Evolutionary conservation across 192 early-diverging fungal species (phyloP), one percentile per base, ranked within the genome.

Genomic region (Thoreauomyces humboldtii): DNA sequence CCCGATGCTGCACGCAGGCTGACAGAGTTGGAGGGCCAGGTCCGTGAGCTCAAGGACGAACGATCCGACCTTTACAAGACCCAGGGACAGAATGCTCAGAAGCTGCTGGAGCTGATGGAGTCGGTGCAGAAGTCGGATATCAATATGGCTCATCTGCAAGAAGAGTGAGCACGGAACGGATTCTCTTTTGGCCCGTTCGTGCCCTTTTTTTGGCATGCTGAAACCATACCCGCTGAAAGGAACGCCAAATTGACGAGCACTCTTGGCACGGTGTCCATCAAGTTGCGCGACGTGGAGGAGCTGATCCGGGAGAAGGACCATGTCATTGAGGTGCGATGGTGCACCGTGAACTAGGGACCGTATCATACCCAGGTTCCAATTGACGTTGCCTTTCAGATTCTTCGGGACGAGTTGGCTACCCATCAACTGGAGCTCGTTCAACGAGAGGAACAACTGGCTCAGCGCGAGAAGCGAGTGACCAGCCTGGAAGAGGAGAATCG

Each of bases 361-460:
- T n/a, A n/a, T n/a, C 0, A 1, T 44, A 44, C 17, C 22, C 50
- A 52, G 2, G 19, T 14, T 24, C 48, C 50, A 14, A 14, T 33
- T 19, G 27, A 44, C 5, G 28, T n/a, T n/a, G n/a, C n/a, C n/a
- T n/a, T n/a, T n/a, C 44, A 92, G 88, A 84, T 94, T 24, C 66
- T 96, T 47, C 90, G 91, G 75, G 96, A 98, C 71, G 96, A 98
- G 79, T 72, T 94, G 61, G 80, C 87, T 24, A 87, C 94, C 5
- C 71, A 92, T 58, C 94, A 96, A 60, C 83, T 98, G 33, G 96
- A 98, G 67, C 83, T 96, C 44, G 77, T 86, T 5, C 91, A 92
- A 61, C 55, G 74, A 27, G 81, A 83, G 54, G 73, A 73, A 28
- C 72, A 81, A 45, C 63, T 78, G n/a, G 60, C 62, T 34, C 35